Conservation (phyloP, 2,329 filamentous ascomycete genomes). For the Penicillium polonicum region DNA sequence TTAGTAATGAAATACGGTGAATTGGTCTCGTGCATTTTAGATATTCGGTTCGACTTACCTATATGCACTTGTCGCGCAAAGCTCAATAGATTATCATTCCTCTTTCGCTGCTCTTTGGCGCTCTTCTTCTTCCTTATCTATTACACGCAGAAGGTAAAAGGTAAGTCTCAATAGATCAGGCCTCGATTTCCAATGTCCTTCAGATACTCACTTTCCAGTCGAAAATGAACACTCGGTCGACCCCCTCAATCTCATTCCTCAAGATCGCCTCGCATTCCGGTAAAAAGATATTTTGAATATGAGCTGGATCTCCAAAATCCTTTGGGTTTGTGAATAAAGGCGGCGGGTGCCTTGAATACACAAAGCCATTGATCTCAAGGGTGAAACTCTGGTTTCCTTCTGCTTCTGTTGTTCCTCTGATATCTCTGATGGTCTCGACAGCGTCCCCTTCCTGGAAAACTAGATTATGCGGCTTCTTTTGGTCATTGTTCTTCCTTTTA, state of each 20-base stretch:
- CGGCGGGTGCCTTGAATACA: not conserved
- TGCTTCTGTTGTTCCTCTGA: not conserved
- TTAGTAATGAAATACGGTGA: not conserved
- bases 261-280: conserved; percentile 12
- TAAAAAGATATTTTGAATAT: conserved; percentile 10
- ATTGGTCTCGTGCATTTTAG: not conserved
- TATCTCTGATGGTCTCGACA: not conserved
- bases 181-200: not conserved
- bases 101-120: conserved; percentile 9
- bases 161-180: not conserved
- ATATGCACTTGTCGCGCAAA: conserved; percentile 11
- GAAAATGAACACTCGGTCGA: conserved; percentile 7
- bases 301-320: conserved; percentile 1
- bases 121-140: conserved; percentile 12
- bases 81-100: conserved; percentile 3
- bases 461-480: not conserved
- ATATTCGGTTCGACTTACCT: conserved; percentile 1
- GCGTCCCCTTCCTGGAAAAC: not conserved
- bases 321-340: not conserved
- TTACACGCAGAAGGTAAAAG: not conserved
- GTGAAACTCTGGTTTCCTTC: not conserved
- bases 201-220: conserved; percentile 9
- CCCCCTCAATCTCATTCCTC: conserved; percentile 6
- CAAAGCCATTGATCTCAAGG: not conserved
- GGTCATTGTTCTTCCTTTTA: not conserved